phyloP scores from a whole-genome alignment of 768 basidiomycete genomes.

The Macrocybe gigantea region DNA sequence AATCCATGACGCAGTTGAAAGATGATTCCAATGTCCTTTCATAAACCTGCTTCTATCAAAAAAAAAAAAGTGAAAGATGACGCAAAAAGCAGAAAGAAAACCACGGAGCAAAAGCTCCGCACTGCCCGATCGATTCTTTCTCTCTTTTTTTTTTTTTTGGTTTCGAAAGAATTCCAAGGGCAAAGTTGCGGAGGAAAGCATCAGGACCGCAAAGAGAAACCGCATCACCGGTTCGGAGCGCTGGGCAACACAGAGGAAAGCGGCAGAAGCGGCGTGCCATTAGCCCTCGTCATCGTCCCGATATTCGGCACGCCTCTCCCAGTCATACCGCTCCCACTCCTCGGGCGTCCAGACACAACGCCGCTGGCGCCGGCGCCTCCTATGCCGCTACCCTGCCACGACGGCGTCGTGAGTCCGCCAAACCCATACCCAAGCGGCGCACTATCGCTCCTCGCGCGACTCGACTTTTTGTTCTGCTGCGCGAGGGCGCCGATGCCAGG shows the following conservation, averaged over 20 bases:
- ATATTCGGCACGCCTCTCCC: constrained; percentile 33
- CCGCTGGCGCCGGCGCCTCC: constrained; percentile 17
- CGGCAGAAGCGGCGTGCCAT: constrained; percentile 20
- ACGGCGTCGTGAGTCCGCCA: constrained; percentile 5
- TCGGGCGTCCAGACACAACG: constrained; percentile 29
- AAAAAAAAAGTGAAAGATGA: neutral
- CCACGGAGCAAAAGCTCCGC: neutral
- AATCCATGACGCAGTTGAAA: too few species aligned
- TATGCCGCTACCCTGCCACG: constrained; percentile 11
- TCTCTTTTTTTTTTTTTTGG: neutral
- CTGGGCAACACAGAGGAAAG: constrained; percentile 25
- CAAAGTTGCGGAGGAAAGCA: too few species aligned
- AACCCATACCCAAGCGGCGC: constrained; percentile 57
- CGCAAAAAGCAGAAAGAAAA: neutral
- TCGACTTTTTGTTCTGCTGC: constrained; percentile 21
- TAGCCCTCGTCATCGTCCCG: constrained; percentile 26
- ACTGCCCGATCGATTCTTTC: neutral
- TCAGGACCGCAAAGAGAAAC: neutral
- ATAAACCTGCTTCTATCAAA: neutral
- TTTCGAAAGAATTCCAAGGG: neutral
- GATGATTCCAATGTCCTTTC: too few species aligned
- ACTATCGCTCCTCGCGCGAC: constrained; percentile 63
- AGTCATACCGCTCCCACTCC: constrained; percentile 47
- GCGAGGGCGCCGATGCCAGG: constrained; percentile 11
- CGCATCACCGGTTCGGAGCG: constrained; percentile 6